These are phyloP conservation scores for Acidomyces sp. DNA, from an alignment of 495 filamentous ascomycete species.

Conservation along the genomic window DNA sequence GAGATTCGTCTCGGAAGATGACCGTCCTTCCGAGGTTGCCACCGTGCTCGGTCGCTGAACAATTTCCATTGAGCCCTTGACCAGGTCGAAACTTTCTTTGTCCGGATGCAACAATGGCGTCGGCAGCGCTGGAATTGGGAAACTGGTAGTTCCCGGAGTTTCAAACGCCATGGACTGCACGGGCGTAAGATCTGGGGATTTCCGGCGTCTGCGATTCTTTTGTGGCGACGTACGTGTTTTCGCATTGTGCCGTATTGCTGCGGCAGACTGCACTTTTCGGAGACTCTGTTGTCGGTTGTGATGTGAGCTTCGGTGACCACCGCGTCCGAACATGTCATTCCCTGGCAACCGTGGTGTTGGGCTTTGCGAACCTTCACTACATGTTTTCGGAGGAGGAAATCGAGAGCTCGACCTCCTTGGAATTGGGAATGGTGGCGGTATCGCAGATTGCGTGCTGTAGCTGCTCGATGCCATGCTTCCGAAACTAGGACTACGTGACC, in stretches of 20 bases:
- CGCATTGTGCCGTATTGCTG: slow-evolving; percentile 46
- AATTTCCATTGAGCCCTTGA: slow-evolving; percentile 12
- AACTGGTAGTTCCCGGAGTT: slow-evolving; percentile 8
- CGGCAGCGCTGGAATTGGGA: slow-evolving; percentile 13
- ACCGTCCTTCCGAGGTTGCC: neutral
- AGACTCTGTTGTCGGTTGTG: slow-evolving; percentile 37
- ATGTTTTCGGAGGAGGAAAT: slow-evolving; percentile 48
- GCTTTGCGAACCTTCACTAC: slow-evolving; percentile 66
- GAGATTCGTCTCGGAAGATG: slow-evolving; percentile 33
- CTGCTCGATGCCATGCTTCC: slow-evolving; percentile 37
- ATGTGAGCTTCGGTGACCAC: slow-evolving; percentile 22
- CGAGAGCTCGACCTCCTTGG: slow-evolving; percentile 80
- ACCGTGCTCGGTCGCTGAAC: neutral
- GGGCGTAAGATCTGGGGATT: slow-evolving; percentile 18
- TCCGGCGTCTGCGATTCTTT: slow-evolving; percentile 12
- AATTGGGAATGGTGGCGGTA: slow-evolving; percentile 58
- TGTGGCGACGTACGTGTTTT: slow-evolving; percentile 20
- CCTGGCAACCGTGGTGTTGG: slow-evolving; percentile 42
- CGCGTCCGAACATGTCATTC: slow-evolving; percentile 9
- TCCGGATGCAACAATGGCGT: slow-evolving; percentile 5
- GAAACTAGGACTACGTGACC: slow-evolving; percentile 60
- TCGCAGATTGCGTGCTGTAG: slow-evolving; percentile 10
- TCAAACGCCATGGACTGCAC: slow-evolving; percentile 19
- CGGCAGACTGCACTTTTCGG: slow-evolving; percentile 73
- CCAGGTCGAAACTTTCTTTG: slow-evolving; percentile 2